Conservation (phyloP, 2,329 filamentous ascomycete species). For the Pseudopithomyces maydicus region DNA sequence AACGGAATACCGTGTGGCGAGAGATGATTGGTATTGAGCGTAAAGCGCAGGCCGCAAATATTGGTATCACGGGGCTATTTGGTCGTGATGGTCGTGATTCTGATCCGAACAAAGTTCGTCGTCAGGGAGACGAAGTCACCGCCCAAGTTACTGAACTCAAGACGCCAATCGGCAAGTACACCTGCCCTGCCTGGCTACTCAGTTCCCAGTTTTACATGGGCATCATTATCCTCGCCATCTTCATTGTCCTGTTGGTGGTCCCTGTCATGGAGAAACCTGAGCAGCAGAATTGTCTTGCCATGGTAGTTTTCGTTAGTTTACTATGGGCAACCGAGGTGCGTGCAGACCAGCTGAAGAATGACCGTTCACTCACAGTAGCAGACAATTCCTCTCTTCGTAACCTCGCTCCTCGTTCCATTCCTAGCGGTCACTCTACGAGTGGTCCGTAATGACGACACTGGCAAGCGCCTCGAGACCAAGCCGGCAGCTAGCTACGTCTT, state of each 20-base stretch:
- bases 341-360: slow-evolving; percentile 3
- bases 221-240: slow-evolving; percentile 71
- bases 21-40: slow-evolving; percentile 98
- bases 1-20: slow-evolving; percentile 97
- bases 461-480: slow-evolving; percentile 76
- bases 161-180: slow-evolving; percentile 80
- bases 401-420: slow-evolving; percentile 91
- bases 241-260: slow-evolving; percentile 72
- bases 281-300: slow-evolving; percentile 93
- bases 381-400: slow-evolving; percentile 97
- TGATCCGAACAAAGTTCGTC: slow-evolving; percentile 68
- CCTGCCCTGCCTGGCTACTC: slow-evolving; percentile 80
- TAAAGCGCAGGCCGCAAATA: slow-evolving; percentile 89
- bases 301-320: slow-evolving; percentile 91
- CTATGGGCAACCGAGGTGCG: slow-evolving; percentile 92
- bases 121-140: slow-evolving; percentile 84
- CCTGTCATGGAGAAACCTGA: slow-evolving; percentile 86
- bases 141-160: slow-evolving; percentile 68
- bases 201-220: slow-evolving; percentile 81
- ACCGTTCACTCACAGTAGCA: slow-evolving; percentile 42
- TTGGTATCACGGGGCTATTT: slow-evolving; percentile 78
- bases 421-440: slow-evolving; percentile 86
- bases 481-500: slow-evolving; percentile 85
- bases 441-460: slow-evolving; percentile 75
- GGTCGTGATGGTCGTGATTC: slow-evolving; percentile 76